Evolutionary conservation across 2,329 filamentous ascomycete genomes (phyloP), one percentile per base, ranked within the genome.

Genomic region (Clonostachys rhizophaga): DNA sequence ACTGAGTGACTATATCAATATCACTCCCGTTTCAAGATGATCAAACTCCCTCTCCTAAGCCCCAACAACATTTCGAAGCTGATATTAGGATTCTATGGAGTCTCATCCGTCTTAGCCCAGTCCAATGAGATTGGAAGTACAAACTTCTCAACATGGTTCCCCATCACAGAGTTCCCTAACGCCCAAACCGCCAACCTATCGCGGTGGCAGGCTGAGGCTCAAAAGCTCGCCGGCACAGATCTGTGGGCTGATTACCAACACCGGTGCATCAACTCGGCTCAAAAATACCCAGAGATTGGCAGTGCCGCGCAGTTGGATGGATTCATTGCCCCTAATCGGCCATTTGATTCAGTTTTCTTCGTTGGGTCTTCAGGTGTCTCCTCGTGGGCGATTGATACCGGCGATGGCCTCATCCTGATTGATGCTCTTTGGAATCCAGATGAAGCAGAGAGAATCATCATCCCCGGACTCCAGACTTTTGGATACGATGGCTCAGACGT

Each of bases 371-470:
- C 52, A 3, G 50, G 44, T 11, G 57, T 59, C 20, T 56, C 57
- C 4, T 44, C 53, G 5, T 61, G 58, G 58, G 57, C 55, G 1
- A 52, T 58, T 34, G 56, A 59, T 37, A 61, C 56, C 1, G 58
- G 57, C 6, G 57, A 55, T 4, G 57, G 58, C 1, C 46, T 61
- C 7, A 47, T 60, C 17, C 42, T 60, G 13, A 53, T 59, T 9
- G 56, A 60, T 18, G 35, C 56, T 1, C 49, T 58, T 18, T 47
- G 52, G 16, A 57, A 57, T 16, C 41, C 53, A 0, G 53, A 54
- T 4, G 49, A 57, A 34, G 54, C 49, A 14, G 40, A 52, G 33
- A 41, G 34, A 8, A 47, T 58, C 33, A 47, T 58, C 7, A 43
- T 56, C 5, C 49, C 53, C 2, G 55, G 54, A 14, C 48, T 57